Base-by-base conservation (phyloP, 2,329 filamentous ascomycete genomes). In the Colletotrichum spaethianum region DNA sequence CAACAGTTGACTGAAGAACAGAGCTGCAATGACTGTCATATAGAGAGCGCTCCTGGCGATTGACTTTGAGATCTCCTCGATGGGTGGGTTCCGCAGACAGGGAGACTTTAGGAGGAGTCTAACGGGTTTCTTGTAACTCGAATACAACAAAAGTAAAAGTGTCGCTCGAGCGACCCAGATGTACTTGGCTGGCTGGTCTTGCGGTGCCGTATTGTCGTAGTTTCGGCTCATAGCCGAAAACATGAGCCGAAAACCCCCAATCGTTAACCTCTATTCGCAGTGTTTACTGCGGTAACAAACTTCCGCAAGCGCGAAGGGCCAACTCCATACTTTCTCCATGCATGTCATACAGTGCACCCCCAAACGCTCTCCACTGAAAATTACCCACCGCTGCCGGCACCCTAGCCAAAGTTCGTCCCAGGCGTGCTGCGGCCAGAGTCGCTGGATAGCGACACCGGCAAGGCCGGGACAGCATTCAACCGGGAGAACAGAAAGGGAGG, bases 391-490 rank as follows among this genome's bases (percentile, higher is more conserved):
- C 26, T 56, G 56, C 48, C 68, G 42, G 36, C 36, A 53, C 40
- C 18, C 9, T 7, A 28, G 36, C 38, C 38, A 14, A 48, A 61
- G 33, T 46, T 50, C n/a, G 31, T 23, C 42, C 42, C 42, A 42
- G 33, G 5, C 55, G 20, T 26, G 23, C 40, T 9, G 23, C 4
- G 36, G 33, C 55, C 36, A 40, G 38, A n/a, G 11, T 46, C 18
- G n/a, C n/a, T 61, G 28, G 28, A n/a, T 20, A 3, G 18, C 46
- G 46, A 63, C 46, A 64, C 48, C 36, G 42, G 33, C 36, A 55
- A 31, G 42, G 56, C 65, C 70, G 65, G 70, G 70, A 72, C 70
- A 72, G 70, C 44, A 69, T 72, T 72, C 70, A 69, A 60, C 70
- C 70, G 65, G 70, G 46, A 18, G 16, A 31, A 23, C 20, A 26